These are phyloP conservation scores for Combretum micranthum DNA, from an alignment of 345 rosid genomes.

Conservation along the genomic window DNA sequence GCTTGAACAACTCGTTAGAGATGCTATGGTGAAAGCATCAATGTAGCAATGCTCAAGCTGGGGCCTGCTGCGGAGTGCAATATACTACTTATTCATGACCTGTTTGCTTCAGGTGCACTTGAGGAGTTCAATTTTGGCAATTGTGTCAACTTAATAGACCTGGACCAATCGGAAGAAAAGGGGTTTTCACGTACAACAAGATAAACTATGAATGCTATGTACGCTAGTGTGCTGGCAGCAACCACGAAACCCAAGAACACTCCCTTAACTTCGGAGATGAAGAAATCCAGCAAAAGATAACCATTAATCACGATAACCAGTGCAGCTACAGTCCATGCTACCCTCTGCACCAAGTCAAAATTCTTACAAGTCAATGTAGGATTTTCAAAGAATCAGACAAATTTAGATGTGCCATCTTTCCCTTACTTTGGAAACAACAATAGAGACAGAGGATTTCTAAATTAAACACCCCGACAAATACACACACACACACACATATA, in stretches of 20 bases:
- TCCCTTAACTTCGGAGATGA: conserved; percentile 66
- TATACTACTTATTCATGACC: not conserved
- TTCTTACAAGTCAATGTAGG: too few relatives aligned
- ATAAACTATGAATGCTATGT: conserved; percentile 59
- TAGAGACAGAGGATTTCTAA: too few relatives aligned
- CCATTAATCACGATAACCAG: conserved; percentile 77
- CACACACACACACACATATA: too few relatives aligned
- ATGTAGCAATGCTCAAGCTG: too few relatives aligned
- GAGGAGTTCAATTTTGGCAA: conserved; percentile 7
- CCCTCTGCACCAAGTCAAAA: conserved; percentile 32
- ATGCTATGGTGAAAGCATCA: too few relatives aligned
- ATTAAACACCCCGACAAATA: too few relatives aligned
- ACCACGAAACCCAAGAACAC: conserved; percentile 42
- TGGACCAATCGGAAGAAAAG: conserved; percentile 17
- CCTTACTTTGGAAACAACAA: too few relatives aligned
- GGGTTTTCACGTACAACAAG: conserved; percentile 39
- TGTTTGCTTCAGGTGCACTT: conserved; percentile 2
- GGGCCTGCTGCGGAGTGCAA: too few relatives aligned
- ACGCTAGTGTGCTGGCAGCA: conserved; percentile 46
- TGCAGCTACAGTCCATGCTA: conserved; percentile 84
- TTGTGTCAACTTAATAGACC: not conserved
- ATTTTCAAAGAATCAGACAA: too few relatives aligned
- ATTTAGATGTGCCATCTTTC: too few relatives aligned
- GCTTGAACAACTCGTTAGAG: too few relatives aligned
- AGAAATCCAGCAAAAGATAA: conserved; percentile 72